Percentiles rank a stretch among this genome's conserved stretches.
Evolutionary conservation across 129 eudicot genomes (phyloP).

Genomic region (Oenanthe sinensis): DNA sequence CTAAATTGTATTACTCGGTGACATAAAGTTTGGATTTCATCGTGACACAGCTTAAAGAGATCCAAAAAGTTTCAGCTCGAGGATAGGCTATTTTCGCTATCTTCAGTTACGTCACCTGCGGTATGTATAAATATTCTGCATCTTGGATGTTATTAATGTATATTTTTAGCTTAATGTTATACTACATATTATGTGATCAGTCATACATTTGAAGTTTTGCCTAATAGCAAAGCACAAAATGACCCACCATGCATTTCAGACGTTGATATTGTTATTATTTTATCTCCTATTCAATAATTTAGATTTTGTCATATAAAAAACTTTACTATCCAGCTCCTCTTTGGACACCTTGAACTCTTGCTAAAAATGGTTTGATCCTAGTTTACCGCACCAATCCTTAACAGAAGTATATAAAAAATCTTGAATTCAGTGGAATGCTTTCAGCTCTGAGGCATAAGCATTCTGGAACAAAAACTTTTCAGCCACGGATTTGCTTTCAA

Average conservation of each 20-base stretch:
- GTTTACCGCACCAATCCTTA: not conserved
- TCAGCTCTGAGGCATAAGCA: not conserved
- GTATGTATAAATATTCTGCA: slow-evolving; percentile 30
- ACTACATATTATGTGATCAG: not conserved
- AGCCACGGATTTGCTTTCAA: not conserved
- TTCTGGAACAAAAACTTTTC: not conserved
- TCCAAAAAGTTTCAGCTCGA: slow-evolving; percentile 85
- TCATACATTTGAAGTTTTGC: not conserved
- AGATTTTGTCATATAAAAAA: not conserved
- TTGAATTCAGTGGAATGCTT: no score
- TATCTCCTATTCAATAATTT: not conserved
- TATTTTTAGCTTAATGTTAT: not conserved
- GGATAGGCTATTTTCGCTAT: slow-evolving; percentile 83
- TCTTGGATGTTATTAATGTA: not conserved
- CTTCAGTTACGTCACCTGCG: slow-evolving; percentile 94
- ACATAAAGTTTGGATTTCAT: slow-evolving; percentile 5
- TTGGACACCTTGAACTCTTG: not conserved
- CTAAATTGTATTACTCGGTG: not conserved
- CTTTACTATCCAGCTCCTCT: not conserved
- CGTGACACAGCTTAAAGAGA: slow-evolving; percentile 63
- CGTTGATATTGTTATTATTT: not conserved
- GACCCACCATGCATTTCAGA: no score
- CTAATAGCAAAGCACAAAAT: not conserved
- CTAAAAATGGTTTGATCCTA: not conserved
- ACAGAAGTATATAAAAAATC: no score